These are phyloP conservation scores for Camelina sativa DNA, from an alignment of 345 rosid genomes.

Conservation along the genomic window DNA sequence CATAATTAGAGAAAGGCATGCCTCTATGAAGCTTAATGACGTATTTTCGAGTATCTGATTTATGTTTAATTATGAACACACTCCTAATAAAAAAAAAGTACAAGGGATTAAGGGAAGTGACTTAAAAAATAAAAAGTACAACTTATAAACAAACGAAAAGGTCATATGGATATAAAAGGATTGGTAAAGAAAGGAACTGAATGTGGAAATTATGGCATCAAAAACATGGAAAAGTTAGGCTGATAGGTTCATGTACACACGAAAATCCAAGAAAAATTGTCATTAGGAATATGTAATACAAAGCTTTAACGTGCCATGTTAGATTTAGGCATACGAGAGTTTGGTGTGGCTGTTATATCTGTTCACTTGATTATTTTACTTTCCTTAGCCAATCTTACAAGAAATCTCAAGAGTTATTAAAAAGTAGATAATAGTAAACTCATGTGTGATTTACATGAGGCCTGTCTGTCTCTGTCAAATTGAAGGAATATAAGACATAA, in stretches of 20 bases:
- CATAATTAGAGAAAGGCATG: background rate
- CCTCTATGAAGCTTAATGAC: background rate
- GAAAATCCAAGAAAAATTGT: slow-evolving; percentile 12
- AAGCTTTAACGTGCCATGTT: slow-evolving; percentile 33
- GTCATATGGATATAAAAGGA: background rate
- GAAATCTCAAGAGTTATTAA: slow-evolving; percentile 11
- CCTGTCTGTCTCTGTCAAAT: slow-evolving; percentile 26
- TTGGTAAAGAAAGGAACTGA: background rate
- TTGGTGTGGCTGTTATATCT: slow-evolving; percentile 45
- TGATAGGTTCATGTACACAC: slow-evolving; percentile 4
- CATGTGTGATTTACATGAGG: slow-evolving; percentile 1
- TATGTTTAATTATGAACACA: background rate
- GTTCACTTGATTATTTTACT: slow-evolving; percentile 28
- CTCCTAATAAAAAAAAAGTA: background rate
- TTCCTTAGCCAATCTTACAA: slow-evolving; percentile 6
- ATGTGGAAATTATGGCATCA: background rate
- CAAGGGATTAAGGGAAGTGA: no score
- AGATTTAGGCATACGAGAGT: slow-evolving; percentile 23
- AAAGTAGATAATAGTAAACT: background rate
- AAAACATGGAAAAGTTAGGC: slow-evolving; percentile 22
- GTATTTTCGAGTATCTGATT: background rate
- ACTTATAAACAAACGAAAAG: no score
- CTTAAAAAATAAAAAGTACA: background rate
- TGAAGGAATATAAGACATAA: background rate
- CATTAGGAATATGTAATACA: slow-evolving; percentile 10